phyloP scores from a whole-genome alignment of 2,329 filamentous ascomycete genomes.

The Aphanocladium album region DNA sequence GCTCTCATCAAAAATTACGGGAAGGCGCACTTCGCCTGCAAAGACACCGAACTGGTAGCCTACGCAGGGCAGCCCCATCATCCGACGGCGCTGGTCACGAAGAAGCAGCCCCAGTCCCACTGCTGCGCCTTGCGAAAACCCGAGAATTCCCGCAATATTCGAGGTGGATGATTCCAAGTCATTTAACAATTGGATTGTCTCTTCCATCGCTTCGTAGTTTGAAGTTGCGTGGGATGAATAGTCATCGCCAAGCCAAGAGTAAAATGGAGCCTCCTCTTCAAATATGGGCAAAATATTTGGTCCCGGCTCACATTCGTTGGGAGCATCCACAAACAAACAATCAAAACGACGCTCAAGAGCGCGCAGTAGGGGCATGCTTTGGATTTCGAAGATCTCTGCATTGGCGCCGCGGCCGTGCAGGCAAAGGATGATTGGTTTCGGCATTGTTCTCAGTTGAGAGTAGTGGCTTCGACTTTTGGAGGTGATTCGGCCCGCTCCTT shows the following conservation, averaged over 20 bases:
- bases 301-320: neutral
- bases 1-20: neutral
- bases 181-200: neutral
- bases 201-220: neutral
- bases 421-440: slow-evolving; percentile 1
- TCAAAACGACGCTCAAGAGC: neutral
- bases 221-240: neutral
- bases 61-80: neutral
- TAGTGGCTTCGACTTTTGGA: neutral
- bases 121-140: slow-evolving; percentile 3
- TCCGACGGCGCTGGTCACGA: slow-evolving; percentile 3
- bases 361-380: neutral
- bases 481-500: neutral
- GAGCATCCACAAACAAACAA: neutral
- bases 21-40: neutral
- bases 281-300: slow-evolving; percentile 1
- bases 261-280: slow-evolving; percentile 6
- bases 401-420: slow-evolving; percentile 2
- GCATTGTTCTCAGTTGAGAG: neutral
- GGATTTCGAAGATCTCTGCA: slow-evolving; percentile 6
- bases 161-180: neutral
- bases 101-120: slow-evolving; percentile 4
- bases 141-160: neutral
- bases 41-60: slow-evolving; percentile 3
- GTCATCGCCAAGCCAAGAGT: neutral